Conservation (phyloP, 768 basidiomycete species). For the Daedaleopsis sinensis region DNA sequence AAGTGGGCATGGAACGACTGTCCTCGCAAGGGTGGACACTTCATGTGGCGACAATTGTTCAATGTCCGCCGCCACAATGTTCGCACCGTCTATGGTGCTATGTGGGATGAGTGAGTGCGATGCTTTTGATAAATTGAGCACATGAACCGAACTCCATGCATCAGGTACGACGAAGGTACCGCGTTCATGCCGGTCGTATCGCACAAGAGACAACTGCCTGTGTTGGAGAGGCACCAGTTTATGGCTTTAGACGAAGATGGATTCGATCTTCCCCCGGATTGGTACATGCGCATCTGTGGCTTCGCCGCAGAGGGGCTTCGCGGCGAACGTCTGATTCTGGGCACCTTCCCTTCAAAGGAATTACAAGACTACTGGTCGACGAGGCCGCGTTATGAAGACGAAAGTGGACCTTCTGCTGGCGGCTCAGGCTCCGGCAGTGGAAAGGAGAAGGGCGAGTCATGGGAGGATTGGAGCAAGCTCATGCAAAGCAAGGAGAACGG, state of each 20-base stretch:
- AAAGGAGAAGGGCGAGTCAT: constrained; percentile 27
- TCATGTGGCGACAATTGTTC: constrained; percentile 79
- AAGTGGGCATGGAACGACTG: constrained; percentile 75
- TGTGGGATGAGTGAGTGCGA: constrained; percentile 80
- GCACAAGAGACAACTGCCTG: constrained; percentile 59
- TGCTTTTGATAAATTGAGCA: not conserved
- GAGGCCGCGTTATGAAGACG: constrained; percentile 56
- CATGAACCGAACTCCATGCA: constrained; percentile 9
- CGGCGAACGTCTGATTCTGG: constrained; percentile 61
- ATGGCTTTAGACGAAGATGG: constrained; percentile 81
- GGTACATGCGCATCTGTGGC: constrained; percentile 82
- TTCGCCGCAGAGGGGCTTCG: constrained; percentile 71
- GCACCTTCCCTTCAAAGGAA: constrained; percentile 70
- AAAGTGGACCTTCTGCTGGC: not conserved
- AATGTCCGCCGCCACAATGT: constrained; percentile 66
- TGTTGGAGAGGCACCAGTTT: constrained; percentile 59
- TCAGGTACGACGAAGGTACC: constrained; percentile 84
- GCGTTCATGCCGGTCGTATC: constrained; percentile 76
- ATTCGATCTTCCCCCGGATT: constrained; percentile 76
- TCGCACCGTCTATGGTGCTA: constrained; percentile 75
- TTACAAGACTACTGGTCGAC: constrained; percentile 75
- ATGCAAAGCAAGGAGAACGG: constrained; percentile 38
- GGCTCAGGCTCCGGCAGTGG: not conserved
- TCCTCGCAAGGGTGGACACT: constrained; percentile 71
- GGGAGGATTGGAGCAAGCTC: constrained; percentile 50